phyloP scores from a whole-genome alignment of 208 protist species.

The Acanthamoeba triangularis region DNA sequence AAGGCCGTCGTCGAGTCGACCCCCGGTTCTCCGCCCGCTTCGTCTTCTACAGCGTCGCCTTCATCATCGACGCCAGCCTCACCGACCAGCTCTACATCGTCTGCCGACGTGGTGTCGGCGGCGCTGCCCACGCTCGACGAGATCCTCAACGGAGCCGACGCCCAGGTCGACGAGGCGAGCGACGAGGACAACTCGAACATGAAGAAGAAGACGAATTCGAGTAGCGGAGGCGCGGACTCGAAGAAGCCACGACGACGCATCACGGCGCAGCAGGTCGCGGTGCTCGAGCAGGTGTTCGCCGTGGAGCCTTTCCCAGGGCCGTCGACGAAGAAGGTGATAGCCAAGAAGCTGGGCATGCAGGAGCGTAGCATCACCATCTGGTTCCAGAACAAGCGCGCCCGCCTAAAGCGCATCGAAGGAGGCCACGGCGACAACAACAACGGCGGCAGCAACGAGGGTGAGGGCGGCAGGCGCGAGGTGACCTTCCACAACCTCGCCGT shows the following conservation, averaged over 20 bases:
- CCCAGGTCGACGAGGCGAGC: neutral
- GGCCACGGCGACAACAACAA: neutral
- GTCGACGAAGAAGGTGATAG: constrained; percentile 25
- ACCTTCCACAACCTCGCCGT: constrained; percentile 66
- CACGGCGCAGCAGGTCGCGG: neutral
- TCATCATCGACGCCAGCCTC: neutral
- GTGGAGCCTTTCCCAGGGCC: constrained; percentile 35
- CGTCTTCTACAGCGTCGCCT: neutral
- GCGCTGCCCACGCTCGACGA: constrained; percentile 38
- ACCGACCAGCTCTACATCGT: neutral
- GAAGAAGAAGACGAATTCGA: neutral
- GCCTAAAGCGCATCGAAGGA: constrained; percentile 47
- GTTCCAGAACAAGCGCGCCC: constrained; percentile 68
- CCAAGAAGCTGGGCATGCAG: constrained; percentile 44
- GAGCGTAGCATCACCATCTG: constrained; percentile 59
- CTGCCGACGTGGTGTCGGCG: neutral
- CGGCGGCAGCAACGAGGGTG: neutral
- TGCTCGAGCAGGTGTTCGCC: constrained; percentile 58
- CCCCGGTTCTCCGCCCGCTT: neutral
- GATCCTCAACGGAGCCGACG: neutral
- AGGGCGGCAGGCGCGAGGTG: constrained; percentile 9
- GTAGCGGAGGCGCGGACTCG: neutral
- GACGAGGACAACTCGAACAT: neutral
- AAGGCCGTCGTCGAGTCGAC: neutral
- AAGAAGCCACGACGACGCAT: constrained; percentile 51